Base-by-base conservation (phyloP, 257 asterid genomes). In the Linderniella brevidens region DNA sequence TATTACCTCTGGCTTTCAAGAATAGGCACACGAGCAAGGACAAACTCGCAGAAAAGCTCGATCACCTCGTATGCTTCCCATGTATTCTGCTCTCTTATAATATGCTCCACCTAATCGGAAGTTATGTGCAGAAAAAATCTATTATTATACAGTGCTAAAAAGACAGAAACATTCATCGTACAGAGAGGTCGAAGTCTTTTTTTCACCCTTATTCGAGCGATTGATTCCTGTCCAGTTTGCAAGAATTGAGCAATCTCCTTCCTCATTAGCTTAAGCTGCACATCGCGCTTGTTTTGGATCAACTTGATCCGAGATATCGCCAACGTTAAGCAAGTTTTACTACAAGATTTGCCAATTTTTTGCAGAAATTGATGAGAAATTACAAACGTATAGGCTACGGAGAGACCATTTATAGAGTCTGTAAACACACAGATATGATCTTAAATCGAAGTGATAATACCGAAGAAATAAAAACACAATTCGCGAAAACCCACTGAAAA, bases 211-310 rank as follows among this genome's bases (percentile, higher is more conserved):
- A 88, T 88, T 58, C 92, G 82, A 63, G 95, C 95, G 46, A 88
- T 80, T 20, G 90, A 45, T 69, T 87, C 95, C 54, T 80, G 95
- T 54, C 95, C 97, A 47, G 93, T 61, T 61, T 68, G 92, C 60
- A 88, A 69, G 70, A 88, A 84, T 32, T 80, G 90, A 15, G 95
- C 93, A 35, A 88, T 83, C 76, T 83, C 95, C 63, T 80, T 88
- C 15, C 84, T 65, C 93, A 84, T 83, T 50, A 73, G 69, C 75
- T 60, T 88, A 54, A 84, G 66, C 69, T 88, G 90, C 61, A 59
- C 80, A 38, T 72, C 92, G 52, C 95, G 64, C 68, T 84, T 84
- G 78, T 84, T 84, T 78, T 80, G 96, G 70, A 84, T 59, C 77
- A 88, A 65, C 64, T 88, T 80, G 49, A 80, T 78, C 35, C 95